A percentile compares a stretch with the other conserved stretches of the same genome.
Evolutionary conservation across 2,329 filamentous ascomycete species (phyloP).

Genomic region (Ophiocordyceps sinensis): DNA sequence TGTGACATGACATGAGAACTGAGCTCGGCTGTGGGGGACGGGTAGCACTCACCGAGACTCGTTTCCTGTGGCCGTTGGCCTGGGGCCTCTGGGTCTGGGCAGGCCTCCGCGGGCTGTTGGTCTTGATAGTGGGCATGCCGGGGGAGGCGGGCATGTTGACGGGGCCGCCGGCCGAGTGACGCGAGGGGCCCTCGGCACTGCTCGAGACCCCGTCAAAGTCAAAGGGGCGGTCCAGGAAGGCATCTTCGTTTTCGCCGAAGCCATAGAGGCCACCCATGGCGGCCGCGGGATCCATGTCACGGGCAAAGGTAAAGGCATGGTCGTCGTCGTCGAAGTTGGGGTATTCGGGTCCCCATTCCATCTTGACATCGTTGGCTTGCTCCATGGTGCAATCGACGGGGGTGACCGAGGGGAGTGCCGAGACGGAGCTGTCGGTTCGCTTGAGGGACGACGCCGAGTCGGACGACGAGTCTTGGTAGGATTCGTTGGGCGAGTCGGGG

Average conservation of each 20-base stretch:
- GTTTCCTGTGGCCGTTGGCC: slow-evolving; percentile 20
- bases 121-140: slow-evolving; percentile 25
- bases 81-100: slow-evolving; percentile 12
- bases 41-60: slow-evolving; percentile 23
- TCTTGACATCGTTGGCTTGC: slow-evolving; percentile 23
- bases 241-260: slow-evolving; percentile 22
- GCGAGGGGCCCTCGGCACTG: slow-evolving; percentile 30
- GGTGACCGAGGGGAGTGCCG: slow-evolving; percentile 27
- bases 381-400: slow-evolving; percentile 28
- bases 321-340: slow-evolving; percentile 23
- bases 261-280: slow-evolving; percentile 16
- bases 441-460: slow-evolving; percentile 35
- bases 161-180: slow-evolving; percentile 3
- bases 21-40: background rate
- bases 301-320: slow-evolving; percentile 19
- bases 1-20: slow-evolving; percentile 18
- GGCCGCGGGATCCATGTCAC: slow-evolving; percentile 10
- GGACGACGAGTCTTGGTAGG: slow-evolving; percentile 34
- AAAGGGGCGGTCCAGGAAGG: slow-evolving; percentile 34
- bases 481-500: slow-evolving; percentile 25
- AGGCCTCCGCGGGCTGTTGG: slow-evolving; percentile 14
- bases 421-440: slow-evolving; percentile 29
- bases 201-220: slow-evolving; percentile 45
- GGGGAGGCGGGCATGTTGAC: slow-evolving; percentile 27
- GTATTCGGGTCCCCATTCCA: slow-evolving; percentile 27